Evolutionary conservation across 2,329 filamentous ascomycete genomes (phyloP).

Genomic region (Aspergillus niger): DNA sequence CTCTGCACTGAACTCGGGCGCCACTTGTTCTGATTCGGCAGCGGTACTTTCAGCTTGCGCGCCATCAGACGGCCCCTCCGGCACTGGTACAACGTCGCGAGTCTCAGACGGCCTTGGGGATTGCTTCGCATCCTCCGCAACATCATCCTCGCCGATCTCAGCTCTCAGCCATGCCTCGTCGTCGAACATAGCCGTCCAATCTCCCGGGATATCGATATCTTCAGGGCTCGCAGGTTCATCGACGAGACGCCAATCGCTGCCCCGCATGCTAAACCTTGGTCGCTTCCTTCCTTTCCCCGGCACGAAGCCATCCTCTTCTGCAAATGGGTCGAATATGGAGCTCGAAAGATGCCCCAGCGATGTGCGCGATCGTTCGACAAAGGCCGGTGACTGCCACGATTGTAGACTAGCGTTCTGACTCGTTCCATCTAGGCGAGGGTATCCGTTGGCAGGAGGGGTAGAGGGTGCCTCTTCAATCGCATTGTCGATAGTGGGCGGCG

Average conservation of each 20-base stretch:
- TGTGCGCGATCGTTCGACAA: slow-evolving; percentile 69
- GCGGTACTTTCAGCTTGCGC: neutral
- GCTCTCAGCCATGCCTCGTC: slow-evolving; percentile 21
- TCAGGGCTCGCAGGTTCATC: slow-evolving; percentile 69
- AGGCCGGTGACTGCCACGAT: slow-evolving; percentile 76
- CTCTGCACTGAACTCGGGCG: neutral
- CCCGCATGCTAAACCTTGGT: slow-evolving; percentile 67
- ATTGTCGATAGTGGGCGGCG: slow-evolving; percentile 24
- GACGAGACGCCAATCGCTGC: slow-evolving; percentile 71
- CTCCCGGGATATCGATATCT: slow-evolving; percentile 49
- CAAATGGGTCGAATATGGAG: slow-evolving; percentile 65
- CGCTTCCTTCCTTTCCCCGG: slow-evolving; percentile 67
- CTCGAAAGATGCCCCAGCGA: slow-evolving; percentile 70
- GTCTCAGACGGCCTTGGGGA: slow-evolving; percentile 17
- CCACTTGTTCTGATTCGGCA: neutral
- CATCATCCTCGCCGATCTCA: slow-evolving; percentile 17
- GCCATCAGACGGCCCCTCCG: slow-evolving; percentile 5
- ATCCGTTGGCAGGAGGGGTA: slow-evolving; percentile 29
- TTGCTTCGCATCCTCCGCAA: neutral
- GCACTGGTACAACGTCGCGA: neutral
- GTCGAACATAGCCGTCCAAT: slow-evolving; percentile 33
- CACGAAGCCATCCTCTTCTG: slow-evolving; percentile 65
- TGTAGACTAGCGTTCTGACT: slow-evolving; percentile 40
- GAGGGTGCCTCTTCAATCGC: slow-evolving; percentile 22
- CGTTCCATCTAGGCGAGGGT: slow-evolving; percentile 14